Base-by-base conservation (phyloP, 2,329 filamentous ascomycete species). In the Pestalotiopsis sp. region DNA sequence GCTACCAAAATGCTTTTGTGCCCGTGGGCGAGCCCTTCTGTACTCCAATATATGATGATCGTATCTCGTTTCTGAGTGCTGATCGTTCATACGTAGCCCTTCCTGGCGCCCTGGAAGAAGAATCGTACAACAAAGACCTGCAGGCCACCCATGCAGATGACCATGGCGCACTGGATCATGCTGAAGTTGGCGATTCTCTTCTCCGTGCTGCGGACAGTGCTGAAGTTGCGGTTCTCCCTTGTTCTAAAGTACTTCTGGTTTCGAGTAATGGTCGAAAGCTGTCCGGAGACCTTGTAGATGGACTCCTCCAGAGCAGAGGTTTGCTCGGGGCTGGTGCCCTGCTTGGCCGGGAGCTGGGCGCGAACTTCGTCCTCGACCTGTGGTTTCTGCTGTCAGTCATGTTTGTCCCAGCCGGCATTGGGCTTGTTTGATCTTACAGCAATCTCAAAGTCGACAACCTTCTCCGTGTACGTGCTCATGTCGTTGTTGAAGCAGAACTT, bases 181-280 rank as follows among this genome's bases (percentile, higher is more conserved):
- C 93, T 97, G 81, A 99, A 97, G 83, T 98, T 98, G 84, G 98
- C 94, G 76, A 99, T 99, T 71, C 96, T 88, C 79, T 89, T 89
- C 85, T 99, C 96, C 55, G 96, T 99, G 83, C 94, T 98, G 80
- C 93, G 88, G 75, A 99, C 96, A 10, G 96, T 99, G 83, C 93
- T 97, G 83, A 99, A 98, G 83, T 99, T 99, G 70, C 96, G 89
- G 87, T 99, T 99, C 86, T 99, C 96, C 73, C 96, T 91, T 2
- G 96, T 99, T 71, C 97, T 92, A 90, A 99, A 99, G 85, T 99
- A 99, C 81, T 99, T 99, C 78, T 99, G 96, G 84, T 97, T 98
- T 76, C 96, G 89, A 56, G 93, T 94, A 78, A 99, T 96, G 70
- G 94, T 98, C 14, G 94, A 97, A 64, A 99, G 84, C 78, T 97